Percentiles rank a stretch among this genome's conserved stretches.
phyloP scores from a whole-genome alignment of 441 rosid species.

The Breynia disticha region DNA sequence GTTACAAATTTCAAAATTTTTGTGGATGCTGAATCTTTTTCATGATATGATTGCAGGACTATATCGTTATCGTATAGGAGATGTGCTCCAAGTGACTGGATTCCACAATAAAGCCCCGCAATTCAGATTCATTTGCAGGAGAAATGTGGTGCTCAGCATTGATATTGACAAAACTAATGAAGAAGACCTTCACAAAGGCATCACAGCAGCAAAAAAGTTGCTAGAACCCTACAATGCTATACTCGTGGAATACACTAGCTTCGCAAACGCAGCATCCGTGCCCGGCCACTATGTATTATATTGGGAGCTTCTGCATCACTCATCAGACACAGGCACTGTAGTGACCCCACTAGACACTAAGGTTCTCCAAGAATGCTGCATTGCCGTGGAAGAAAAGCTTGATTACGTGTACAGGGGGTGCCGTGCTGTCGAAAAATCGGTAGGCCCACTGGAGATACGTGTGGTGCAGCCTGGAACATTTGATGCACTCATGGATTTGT shows the following conservation, averaged over 20 bases:
- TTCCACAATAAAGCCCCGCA: conserved; percentile 82
- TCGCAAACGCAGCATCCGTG: conserved; percentile 60
- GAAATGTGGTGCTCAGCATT: conserved; percentile 80
- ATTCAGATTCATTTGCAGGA: conserved; percentile 82
- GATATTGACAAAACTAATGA: conserved; percentile 90
- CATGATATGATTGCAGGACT: conserved; percentile 34
- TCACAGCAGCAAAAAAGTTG: conserved; percentile 51
- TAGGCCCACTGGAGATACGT: conserved; percentile 77
- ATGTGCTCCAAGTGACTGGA: conserved; percentile 76
- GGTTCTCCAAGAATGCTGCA: conserved; percentile 60
- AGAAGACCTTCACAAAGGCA: conserved; percentile 81
- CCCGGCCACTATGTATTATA: conserved; percentile 84
- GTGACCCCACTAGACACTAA: conserved; percentile 21
- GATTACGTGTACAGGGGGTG: conserved; percentile 75
- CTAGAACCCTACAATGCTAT: conserved; percentile 46
- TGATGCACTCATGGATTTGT: conserved; percentile 67
- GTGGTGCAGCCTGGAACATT: conserved; percentile 61
- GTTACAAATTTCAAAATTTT: neutral
- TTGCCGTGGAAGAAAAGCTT: conserved; percentile 63
- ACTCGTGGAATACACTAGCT: conserved; percentile 83
- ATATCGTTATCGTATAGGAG: conserved; percentile 70
- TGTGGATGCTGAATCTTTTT: conserved; percentile 5
- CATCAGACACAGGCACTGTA: conserved; percentile 5
- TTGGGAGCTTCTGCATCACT: conserved; percentile 59
- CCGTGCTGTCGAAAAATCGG: conserved; percentile 54